Evolutionary conservation across 306 rosid genomes (phyloP).

Genomic region (Trifolium fragiferum): DNA sequence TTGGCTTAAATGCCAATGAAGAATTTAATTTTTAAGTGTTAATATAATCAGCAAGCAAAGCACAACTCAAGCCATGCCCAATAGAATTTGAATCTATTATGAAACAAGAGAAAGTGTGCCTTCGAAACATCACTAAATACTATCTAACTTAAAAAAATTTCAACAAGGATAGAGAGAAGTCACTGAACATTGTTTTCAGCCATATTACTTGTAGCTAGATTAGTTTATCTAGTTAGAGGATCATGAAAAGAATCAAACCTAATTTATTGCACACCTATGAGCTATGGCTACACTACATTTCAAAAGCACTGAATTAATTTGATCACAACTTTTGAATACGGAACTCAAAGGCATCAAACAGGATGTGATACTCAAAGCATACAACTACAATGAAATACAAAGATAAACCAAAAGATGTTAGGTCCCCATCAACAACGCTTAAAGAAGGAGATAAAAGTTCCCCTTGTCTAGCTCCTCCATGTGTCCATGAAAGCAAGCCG

Average conservation of each 20-base stretch:
- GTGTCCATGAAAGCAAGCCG: background rate
- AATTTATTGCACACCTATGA: background rate
- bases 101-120: background rate
- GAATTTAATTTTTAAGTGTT: slow-evolving; percentile 2
- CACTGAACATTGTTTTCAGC: slow-evolving; percentile 10
- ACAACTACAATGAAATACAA: background rate
- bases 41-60: slow-evolving; percentile 9
- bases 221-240: background rate
- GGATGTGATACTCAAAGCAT: background rate
- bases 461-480: background rate
- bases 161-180: background rate
- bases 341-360: slow-evolving; percentile 3
- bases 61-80: slow-evolving; percentile 13
- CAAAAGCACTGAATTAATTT: background rate
- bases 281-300: background rate
- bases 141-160: background rate
- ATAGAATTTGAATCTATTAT: background rate
- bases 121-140: slow-evolving; percentile 30
- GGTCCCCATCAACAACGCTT: background rate
- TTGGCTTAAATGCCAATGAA: background rate
- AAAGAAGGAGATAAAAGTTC: background rate
- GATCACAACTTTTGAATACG: background rate
- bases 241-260: background rate
- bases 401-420: background rate
- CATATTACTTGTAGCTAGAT: slow-evolving; percentile 4